Evolutionary conservation across 139 green algal genomes (phyloP), one percentile per base, ranked within the genome.

Genomic region (Coccomyxa sp.): DNA sequence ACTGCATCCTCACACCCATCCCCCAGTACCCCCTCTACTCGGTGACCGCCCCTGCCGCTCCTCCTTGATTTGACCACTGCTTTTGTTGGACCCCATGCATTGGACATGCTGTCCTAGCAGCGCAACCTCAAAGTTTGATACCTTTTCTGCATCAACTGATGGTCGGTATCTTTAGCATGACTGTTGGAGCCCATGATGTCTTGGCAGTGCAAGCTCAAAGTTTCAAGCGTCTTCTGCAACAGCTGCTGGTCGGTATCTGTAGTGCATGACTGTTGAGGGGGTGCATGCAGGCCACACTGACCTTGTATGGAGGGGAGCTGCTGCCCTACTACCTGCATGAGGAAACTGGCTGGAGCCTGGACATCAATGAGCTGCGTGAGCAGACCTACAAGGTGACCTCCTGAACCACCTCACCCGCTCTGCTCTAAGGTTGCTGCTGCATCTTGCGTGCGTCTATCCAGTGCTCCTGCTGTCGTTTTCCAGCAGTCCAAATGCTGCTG

Each of bases 301-400:
- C 63, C 4, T 71, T 71, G 82, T 94, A 97, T 79, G 96, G 93
- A 58, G 96, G 95, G 16, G 89, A 90, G 75, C 88, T 99, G 82
- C 86, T 95, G 82, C 94, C 94, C 9, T 99, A 99, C 87, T 92
- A 94, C 75, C 91, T 98, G 28, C 89, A 98, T 77, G 96, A 99
- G 88, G 76, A 85, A 0, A 81, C 86, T 27, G 91, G 88, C 27
- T 99, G 96, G 96, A 87, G 85, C 27, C 84, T 97, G 38, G 84
- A 93, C 77, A 76, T 95, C 57, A 81, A 82, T 0, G 58, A 95
- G 28, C 79, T 98, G 66, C 71, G 90, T 79, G 31, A 75, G 76
- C 66, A 89, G 66, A 28, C 91, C 18, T 45, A 82, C 28, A 80
- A 88, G 67, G 89, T 88, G 45, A 1, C 32, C 81, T 11, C 32